Conservation (phyloP, 202 grass and related monocot species). For the Miscanthus sacchariflorus region DNA sequence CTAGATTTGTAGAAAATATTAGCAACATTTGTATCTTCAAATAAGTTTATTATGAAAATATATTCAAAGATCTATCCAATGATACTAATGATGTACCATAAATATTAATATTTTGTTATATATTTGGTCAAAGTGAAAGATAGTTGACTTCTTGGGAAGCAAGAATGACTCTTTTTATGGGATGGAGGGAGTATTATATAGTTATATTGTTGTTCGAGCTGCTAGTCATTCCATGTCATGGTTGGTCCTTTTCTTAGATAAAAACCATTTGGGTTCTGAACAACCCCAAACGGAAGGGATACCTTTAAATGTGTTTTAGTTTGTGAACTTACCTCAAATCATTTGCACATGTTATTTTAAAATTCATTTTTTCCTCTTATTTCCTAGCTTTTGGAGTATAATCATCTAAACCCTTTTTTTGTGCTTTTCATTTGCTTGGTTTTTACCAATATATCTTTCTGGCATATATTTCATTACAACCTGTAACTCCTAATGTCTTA, state of each 20-base stretch:
- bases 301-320: background rate
- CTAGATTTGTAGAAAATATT: too few relatives aligned
- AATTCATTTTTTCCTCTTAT: background rate
- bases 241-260: background rate
- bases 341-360: background rate
- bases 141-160: too few relatives aligned
- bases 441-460: slow-evolving; percentile 28
- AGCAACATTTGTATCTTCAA: too few relatives aligned
- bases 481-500: background rate
- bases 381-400: slow-evolving; percentile 11
- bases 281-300: background rate
- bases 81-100: too few relatives aligned
- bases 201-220: background rate
- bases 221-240: slow-evolving; percentile 13
- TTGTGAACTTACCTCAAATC: slow-evolving; percentile 1
- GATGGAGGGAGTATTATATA: background rate
- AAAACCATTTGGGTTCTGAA: background rate
- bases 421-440: background rate
- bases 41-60: too few relatives aligned
- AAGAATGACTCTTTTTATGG: too few relatives aligned
- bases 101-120: too few relatives aligned
- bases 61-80: too few relatives aligned
- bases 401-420: background rate
- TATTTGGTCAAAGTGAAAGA: too few relatives aligned
- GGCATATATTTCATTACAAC: background rate